Base-by-base conservation (phyloP, 345 rosid species). In the Rhodamnia rubescens region DNA sequence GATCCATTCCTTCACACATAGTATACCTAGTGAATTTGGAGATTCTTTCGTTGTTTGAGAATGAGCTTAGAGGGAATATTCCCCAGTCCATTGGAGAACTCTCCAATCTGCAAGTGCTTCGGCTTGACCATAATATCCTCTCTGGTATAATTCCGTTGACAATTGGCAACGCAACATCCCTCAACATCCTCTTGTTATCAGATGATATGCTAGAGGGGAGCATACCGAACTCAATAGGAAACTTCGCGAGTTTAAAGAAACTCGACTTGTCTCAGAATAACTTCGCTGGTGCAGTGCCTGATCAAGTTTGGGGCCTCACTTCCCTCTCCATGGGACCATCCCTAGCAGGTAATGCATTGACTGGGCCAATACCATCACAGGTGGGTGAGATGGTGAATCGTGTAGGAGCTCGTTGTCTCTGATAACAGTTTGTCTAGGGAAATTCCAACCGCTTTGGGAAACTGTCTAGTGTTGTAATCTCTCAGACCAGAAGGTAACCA, bases 1-100 rank as follows among this genome's bases (percentile, higher is more conserved):
- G 88, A 59, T 81, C 53, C n/a, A 84, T 84, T 29, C 85, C 84
- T 24, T 13, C 53, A 16, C 51, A 61, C 21, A 87, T 85, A 56
- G 81, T 64, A 27, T 84, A 84, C 82, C 88, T 87, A 40, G 84
- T 84, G 21, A 84, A 87, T 44, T 54, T 87, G 54, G 40, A 40
- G 74, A 2, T 29, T 42, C 61, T 87, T 13, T 4, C 22, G 1
- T 8, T 87, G 22, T 36, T 47, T 42, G 78, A 53, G 26, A 87
- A 87, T 55, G 47, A 20, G 74, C 59, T 87, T 29, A 12, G 74
- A 7, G 86, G 88, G 18, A 64, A 51, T 16, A 84, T 84, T 24
- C 86, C 86, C 15, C 27, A 27, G 6, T 21, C 50, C 22, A 42
- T 87, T 3, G 88, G 61, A 24, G 64, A 87, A 21, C 81, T 87